Evolutionary conservation across 306 rosid species (phyloP).

Genomic region (Acacia crassicarpa): DNA sequence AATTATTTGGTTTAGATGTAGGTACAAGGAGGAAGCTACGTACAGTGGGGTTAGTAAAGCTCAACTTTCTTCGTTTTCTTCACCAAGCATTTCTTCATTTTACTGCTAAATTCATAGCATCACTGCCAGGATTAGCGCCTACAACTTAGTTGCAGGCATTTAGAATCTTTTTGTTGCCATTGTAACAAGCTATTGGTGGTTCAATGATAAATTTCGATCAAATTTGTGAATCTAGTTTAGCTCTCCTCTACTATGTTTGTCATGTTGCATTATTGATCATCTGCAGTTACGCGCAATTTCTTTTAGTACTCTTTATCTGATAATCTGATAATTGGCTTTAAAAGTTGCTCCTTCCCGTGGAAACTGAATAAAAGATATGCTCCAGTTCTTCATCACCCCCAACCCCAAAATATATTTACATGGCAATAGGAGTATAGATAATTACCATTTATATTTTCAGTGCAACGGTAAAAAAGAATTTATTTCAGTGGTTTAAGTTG

Average conservation of each 20-base stretch:
- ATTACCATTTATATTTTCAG: not conserved
- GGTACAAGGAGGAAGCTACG: conserved; percentile 34
- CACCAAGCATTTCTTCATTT: conserved; percentile 28
- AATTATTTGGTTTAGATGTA: not conserved
- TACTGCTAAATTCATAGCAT: conserved; percentile 14
- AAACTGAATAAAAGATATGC: not conserved
- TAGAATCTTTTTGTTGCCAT: conserved; percentile 13
- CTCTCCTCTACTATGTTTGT: not conserved
- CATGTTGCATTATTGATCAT: not conserved
- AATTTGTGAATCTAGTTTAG: not conserved
- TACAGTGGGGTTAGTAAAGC: conserved; percentile 44
- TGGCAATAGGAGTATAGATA: not conserved
- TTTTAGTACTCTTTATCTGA: not conserved
- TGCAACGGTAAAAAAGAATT: not conserved
- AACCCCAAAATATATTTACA: no score
- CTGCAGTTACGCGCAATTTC: not conserved
- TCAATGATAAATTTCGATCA: conserved; percentile 22
- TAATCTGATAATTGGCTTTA: not conserved
- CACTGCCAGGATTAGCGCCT: conserved; percentile 4
- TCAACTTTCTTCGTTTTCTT: conserved; percentile 20
- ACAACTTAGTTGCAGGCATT: not conserved
- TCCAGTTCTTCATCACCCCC: not conserved
- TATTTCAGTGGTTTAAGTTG: no score
- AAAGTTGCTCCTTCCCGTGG: not conserved
- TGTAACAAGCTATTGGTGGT: not conserved